Conservation (phyloP, 495 filamentous ascomycete genomes). For the Penicillium atrosanguineum region DNA sequence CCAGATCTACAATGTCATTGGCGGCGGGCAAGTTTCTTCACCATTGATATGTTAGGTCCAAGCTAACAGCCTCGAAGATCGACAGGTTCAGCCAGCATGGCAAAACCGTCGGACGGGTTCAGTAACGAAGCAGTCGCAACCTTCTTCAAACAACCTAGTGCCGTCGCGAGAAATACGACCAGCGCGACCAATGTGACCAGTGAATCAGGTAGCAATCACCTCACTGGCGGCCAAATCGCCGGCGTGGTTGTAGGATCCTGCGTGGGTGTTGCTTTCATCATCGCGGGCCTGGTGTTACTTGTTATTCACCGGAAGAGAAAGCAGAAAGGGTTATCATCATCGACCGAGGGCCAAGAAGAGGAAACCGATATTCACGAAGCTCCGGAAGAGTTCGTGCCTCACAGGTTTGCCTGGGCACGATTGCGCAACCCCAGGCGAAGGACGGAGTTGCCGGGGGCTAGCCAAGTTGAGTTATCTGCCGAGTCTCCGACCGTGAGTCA, state of each 20-base stretch:
- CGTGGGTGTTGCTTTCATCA: constrained; percentile 3
- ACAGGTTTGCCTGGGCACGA: not conserved
- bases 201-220: not conserved
- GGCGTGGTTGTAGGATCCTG: constrained; percentile 56
- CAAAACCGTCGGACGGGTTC: constrained; percentile 17
- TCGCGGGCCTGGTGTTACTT: not conserved
- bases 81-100: constrained; percentile 18
- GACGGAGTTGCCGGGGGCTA: not conserved
- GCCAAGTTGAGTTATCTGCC: no score
- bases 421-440: not conserved
- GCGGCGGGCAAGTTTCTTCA: constrained; percentile 21
- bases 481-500: no score
- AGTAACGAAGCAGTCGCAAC: constrained; percentile 14
- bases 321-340: not conserved
- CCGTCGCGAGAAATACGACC: not conserved
- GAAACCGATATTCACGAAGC: not conserved
- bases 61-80: constrained; percentile 13
- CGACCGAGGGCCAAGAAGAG: not conserved
- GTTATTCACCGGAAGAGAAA: not conserved
- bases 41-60: not conserved
- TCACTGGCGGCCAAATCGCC: constrained; percentile 44
- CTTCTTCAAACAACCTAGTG: constrained; percentile 11
- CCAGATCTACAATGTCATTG: constrained; percentile 19
- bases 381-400: not conserved
- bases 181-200: no score